Conservation (phyloP, 208 protist species). For the Trypanosoma rangeli region DNA sequence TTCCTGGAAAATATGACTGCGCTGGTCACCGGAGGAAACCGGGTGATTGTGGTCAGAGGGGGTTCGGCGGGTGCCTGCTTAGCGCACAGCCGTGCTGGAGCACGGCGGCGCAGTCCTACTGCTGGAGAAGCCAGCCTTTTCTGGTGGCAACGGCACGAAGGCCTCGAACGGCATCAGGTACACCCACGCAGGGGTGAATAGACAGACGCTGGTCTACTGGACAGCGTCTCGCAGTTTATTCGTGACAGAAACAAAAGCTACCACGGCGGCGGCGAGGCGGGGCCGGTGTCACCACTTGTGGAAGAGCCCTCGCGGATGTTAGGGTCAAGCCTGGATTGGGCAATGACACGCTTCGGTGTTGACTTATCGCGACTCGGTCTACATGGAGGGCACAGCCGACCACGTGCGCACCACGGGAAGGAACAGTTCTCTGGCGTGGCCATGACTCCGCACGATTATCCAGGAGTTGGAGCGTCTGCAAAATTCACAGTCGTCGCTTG, state of each 20-base stretch:
- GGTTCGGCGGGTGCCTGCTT: constrained; percentile 65
- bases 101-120: constrained; percentile 68
- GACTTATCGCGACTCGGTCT: constrained; percentile 67
- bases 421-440: constrained; percentile 70
- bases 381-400: constrained; percentile 80
- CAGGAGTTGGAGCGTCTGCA: constrained; percentile 54
- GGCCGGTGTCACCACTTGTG: constrained; percentile 46
- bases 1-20: constrained; percentile 17
- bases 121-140: constrained; percentile 88
- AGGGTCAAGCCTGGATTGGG: constrained; percentile 60
- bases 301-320: constrained; percentile 66
- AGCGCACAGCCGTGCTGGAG: constrained; percentile 43
- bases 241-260: constrained; percentile 59
- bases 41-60: constrained; percentile 64
- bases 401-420: constrained; percentile 82
- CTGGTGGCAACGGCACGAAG: constrained; percentile 89
- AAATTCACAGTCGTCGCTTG: constrained; percentile 27
- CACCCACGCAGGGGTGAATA: constrained; percentile 84
- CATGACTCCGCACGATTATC: constrained; percentile 85
- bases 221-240: constrained; percentile 57
- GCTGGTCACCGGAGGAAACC: constrained; percentile 28
- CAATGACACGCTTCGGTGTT: constrained; percentile 71
- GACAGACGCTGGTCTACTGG: constrained; percentile 46
- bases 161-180: constrained; percentile 90
- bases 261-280: constrained; percentile 38